These are phyloP conservation scores for Stramenopiles sp. DNA, from an alignment of 352 stramenopile species.

Conservation along the genomic window DNA sequence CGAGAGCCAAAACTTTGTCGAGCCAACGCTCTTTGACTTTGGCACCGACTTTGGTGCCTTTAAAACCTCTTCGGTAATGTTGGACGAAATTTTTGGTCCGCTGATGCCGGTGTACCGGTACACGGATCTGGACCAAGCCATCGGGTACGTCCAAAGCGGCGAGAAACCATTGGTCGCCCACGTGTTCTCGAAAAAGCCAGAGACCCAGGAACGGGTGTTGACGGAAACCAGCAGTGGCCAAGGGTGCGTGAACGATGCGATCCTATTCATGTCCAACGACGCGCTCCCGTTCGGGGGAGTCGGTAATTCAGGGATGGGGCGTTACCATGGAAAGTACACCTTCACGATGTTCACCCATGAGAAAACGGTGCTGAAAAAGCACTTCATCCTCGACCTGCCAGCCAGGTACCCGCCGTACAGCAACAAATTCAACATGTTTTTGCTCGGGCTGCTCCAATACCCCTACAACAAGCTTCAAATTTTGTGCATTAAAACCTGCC, in stretches of 20 bases:
- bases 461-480: no score
- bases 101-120: conserved; percentile 63
- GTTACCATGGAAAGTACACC: conserved; percentile 49
- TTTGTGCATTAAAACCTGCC: no score
- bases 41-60: conserved; percentile 38
- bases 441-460: no score
- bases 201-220: conserved; percentile 28
- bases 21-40: conserved; percentile 62
- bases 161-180: conserved; percentile 61
- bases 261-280: conserved; percentile 41
- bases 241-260: conserved; percentile 46
- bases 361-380: conserved; percentile 44
- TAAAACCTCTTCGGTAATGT: conserved; percentile 39
- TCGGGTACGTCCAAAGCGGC: conserved; percentile 31
- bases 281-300: conserved; percentile 54
- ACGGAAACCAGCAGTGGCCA: conserved; percentile 36
- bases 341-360: conserved; percentile 52
- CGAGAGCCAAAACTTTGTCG: conserved; percentile 44
- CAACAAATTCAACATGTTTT: neutral
- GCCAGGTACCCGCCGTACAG: conserved; percentile 37
- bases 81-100: conserved; percentile 86
- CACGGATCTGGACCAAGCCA: conserved; percentile 29
- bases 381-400: conserved; percentile 34
- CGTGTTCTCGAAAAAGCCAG: conserved; percentile 37
- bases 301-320: conserved; percentile 46